Conservation (phyloP, 441 rosid species). For the Erodium trifolium region DNA sequence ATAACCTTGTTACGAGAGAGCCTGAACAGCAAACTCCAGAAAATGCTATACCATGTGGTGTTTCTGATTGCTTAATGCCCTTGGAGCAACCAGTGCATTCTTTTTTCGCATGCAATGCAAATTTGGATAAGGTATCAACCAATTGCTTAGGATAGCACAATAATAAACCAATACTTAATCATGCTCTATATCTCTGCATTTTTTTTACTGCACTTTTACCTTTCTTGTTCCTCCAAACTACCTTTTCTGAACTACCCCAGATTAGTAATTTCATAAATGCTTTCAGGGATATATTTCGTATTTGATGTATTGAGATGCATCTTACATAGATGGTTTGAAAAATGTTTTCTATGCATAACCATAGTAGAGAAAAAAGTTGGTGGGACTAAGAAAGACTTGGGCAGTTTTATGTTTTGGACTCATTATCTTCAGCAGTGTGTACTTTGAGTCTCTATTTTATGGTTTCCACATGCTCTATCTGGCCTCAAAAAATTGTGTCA, state of each 20-base stretch:
- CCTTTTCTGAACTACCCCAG: not conserved
- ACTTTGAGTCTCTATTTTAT: not conserved
- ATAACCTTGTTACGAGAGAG: constrained; percentile 16
- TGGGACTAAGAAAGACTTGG: not conserved
- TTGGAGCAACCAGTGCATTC: constrained; percentile 20
- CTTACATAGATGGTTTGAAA: not conserved
- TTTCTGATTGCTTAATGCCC: constrained; percentile 21
- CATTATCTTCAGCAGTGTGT: not conserved
- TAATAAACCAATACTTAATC: not conserved
- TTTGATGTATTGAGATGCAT: not conserved
- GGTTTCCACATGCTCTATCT: constrained; percentile 4
- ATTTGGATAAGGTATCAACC: constrained; percentile 29
- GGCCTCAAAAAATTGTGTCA: not conserved
- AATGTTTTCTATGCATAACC: not conserved
- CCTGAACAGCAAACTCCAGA: constrained; percentile 19
- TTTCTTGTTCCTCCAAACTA: not conserved
- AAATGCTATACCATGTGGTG: constrained; percentile 18
- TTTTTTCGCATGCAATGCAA: constrained; percentile 16
- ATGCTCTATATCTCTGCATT: not conserved
- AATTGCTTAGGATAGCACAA: not conserved
- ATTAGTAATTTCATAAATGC: not conserved
- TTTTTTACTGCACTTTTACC: not conserved
- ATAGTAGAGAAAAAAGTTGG: not conserved
- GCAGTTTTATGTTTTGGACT: no score
- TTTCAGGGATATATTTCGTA: not conserved